Conservation (phyloP, 257 asterid genomes). For the Misopates orontium region DNA sequence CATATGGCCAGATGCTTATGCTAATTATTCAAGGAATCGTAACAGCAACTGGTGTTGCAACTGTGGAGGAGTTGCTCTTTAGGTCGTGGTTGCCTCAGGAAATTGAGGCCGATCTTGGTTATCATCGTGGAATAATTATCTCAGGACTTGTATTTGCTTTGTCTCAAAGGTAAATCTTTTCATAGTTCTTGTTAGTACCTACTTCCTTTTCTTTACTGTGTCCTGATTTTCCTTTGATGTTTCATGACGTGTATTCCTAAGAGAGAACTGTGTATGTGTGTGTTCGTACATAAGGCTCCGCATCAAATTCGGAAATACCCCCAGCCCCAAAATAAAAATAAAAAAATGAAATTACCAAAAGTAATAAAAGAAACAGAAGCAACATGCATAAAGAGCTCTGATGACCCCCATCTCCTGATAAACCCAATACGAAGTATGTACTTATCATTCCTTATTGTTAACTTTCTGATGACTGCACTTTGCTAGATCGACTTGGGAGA, state of each 20-base stretch:
- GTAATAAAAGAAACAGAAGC: no score
- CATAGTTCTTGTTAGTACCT: conserved; percentile 19
- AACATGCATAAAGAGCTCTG: no score
- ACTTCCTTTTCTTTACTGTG: not conserved
- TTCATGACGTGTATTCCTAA: no score
- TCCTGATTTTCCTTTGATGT: not conserved
- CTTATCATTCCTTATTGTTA: conserved; percentile 8
- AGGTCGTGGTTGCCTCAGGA: conserved; percentile 95
- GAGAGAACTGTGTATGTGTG: no score
- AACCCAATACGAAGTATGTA: no score
- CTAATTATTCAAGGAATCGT: conserved; percentile 52
- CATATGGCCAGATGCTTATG: conserved; percentile 49
- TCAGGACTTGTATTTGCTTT: conserved; percentile 83
- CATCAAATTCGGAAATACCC: no score
- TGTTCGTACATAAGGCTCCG: no score
- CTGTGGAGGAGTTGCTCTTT: conserved; percentile 84
- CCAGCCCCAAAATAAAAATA: no score
- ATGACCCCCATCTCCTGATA: no score
- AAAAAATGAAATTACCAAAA: no score
- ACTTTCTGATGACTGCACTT: conserved; percentile 20
- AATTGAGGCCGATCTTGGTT: conserved; percentile 81
- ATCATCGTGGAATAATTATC: conserved; percentile 64
- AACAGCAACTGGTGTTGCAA: conserved; percentile 67
- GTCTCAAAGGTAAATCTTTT: conserved; percentile 60
- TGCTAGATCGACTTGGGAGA: conserved; percentile 72